phyloP scores from a whole-genome alignment of 495 filamentous ascomycete species.

The Aspergillus avenaceus region DNA sequence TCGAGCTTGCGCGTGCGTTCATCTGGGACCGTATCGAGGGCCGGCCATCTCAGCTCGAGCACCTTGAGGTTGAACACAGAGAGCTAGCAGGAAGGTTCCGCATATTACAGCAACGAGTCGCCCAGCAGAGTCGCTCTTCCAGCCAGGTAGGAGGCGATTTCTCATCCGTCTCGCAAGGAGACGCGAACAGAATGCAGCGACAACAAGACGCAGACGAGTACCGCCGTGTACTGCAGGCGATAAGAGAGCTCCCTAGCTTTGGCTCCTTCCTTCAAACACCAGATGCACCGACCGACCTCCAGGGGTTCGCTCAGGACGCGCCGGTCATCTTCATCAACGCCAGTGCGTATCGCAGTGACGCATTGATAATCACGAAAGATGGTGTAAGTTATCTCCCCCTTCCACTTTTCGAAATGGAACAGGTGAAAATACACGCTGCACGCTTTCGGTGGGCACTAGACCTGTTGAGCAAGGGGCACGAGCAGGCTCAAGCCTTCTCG shows the following conservation, averaged over 20 bases:
- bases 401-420: conserved; percentile 1
- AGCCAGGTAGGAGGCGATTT: not conserved
- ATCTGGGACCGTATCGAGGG: conserved; percentile 4
- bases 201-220: conserved; percentile 3
- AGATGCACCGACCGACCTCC: not conserved
- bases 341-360: conserved; percentile 8
- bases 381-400: conserved; percentile 4
- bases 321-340: conserved; percentile 11
- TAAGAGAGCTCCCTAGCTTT: not conserved
- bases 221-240: not conserved
- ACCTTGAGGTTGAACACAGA: not conserved
- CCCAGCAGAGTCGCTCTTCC: not conserved
- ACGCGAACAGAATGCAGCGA: not conserved
- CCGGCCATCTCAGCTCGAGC: not conserved
- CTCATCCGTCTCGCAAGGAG: not conserved
- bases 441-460: conserved; percentile 2
- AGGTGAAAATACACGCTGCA: not conserved
- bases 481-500: not conserved
- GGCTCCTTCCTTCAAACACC: not conserved
- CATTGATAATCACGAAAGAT: conserved; percentile 7
- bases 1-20: conserved; percentile 2
- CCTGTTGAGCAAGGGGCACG: not conserved
- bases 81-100: not conserved
- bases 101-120: not conserved
- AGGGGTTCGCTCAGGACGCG: conserved; percentile 1